Percentiles rank a stretch among this genome's conserved stretches.
These are phyloP conservation scores for Candida mesenterica DNA, from an alignment of 1,139 yeast species.

Conservation along the genomic window DNA sequence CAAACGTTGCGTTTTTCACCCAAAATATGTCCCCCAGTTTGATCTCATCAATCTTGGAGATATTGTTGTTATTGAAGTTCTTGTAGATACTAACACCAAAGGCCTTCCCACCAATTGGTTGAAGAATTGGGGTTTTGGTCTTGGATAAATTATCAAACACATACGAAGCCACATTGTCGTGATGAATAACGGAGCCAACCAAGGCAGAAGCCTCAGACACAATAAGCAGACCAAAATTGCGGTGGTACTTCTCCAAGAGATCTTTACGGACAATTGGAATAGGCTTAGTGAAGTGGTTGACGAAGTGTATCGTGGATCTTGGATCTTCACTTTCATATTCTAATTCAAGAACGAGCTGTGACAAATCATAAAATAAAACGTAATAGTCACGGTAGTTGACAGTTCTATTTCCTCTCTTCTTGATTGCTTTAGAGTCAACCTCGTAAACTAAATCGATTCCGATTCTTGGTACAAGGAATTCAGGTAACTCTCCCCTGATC, in stretches of 20 bases:
- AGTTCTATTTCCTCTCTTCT: slow-evolving; percentile 56
- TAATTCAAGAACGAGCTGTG: slow-evolving; percentile 61
- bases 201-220: slow-evolving; percentile 41
- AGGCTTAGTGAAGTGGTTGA: slow-evolving; percentile 38
- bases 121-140: slow-evolving; percentile 29
- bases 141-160: slow-evolving; percentile 20
- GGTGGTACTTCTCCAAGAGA: slow-evolving; percentile 50
- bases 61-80: slow-evolving; percentile 58
- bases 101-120: slow-evolving; percentile 64
- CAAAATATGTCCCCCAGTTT: slow-evolving; percentile 83
- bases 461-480: slow-evolving; percentile 41
- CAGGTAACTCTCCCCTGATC: slow-evolving; percentile 61
- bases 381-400: slow-evolving; percentile 65
- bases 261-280: slow-evolving; percentile 51
- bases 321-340: slow-evolving; percentile 60
- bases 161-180: slow-evolving; percentile 12
- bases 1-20: slow-evolving; percentile 71
- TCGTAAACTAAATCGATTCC: slow-evolving; percentile 59
- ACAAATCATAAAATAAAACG: slow-evolving; percentile 69
- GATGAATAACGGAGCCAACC: slow-evolving; percentile 36
- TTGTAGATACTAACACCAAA: slow-evolving; percentile 73
- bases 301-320: slow-evolving; percentile 46
- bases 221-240: slow-evolving; percentile 43
- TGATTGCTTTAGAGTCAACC: slow-evolving; percentile 55
- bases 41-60: slow-evolving; percentile 59